phyloP scores from a whole-genome alignment of 257 asterid genomes.

The Prunella vulgaris region DNA sequence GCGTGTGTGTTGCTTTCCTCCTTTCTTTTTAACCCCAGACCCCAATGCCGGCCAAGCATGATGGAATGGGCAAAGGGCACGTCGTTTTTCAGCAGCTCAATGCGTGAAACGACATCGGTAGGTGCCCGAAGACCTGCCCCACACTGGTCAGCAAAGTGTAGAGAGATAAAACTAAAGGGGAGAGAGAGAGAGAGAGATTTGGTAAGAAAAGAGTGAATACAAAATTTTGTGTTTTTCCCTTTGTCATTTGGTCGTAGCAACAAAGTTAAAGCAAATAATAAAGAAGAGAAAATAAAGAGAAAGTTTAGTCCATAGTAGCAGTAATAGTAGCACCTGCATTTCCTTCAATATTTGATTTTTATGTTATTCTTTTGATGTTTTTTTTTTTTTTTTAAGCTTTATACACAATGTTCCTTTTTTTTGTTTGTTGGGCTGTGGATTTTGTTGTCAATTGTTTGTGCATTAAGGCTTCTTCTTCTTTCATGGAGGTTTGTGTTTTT shows the following conservation, averaged over 20 bases:
- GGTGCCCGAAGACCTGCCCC: slow-evolving; percentile 40
- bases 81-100: slow-evolving; percentile 37
- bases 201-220: slow-evolving; percentile 36
- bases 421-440: slow-evolving; percentile 35
- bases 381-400: slow-evolving; percentile 25
- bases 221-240: slow-evolving; percentile 28
- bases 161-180: slow-evolving; percentile 7
- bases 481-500: slow-evolving; percentile 10
- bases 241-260: slow-evolving; percentile 38
- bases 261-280: slow-evolving; percentile 43
- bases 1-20: slow-evolving; percentile 28
- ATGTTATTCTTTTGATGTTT: slow-evolving; percentile 29
- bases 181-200: no score
- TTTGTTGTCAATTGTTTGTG: slow-evolving; percentile 33
- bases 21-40: slow-evolving; percentile 32
- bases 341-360: slow-evolving; percentile 11
- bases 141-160: slow-evolving; percentile 24
- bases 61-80: slow-evolving; percentile 34
- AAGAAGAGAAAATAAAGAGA: slow-evolving; percentile 36
- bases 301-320: slow-evolving; percentile 35
- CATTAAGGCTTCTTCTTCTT: slow-evolving; percentile 6
- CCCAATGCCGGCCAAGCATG: slow-evolving; percentile 44
- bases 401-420: slow-evolving; percentile 29
- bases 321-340: slow-evolving; percentile 14
- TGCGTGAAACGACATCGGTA: slow-evolving; percentile 42